A percentile compares a stretch with the other conserved stretches of the same genome.
phyloP scores from a whole-genome alignment of 371 early-diverging fungal genomes.

The Circinella umbellata region DNA sequence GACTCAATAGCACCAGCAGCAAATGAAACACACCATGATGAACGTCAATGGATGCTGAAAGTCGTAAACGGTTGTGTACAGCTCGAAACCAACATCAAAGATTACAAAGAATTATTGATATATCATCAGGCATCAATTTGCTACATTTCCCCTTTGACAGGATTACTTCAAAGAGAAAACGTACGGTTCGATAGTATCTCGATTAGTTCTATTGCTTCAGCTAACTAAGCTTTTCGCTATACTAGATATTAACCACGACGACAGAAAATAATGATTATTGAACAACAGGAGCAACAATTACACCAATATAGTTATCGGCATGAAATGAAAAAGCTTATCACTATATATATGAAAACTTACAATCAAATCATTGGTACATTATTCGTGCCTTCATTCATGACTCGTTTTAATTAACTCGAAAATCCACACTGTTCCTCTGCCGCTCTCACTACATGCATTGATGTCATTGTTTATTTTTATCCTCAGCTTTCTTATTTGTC shows the following conservation, averaged over 20 bases:
- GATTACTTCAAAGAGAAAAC: slow-evolving; percentile 4
- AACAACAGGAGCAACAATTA: neutral
- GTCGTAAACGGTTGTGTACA: slow-evolving; percentile 16
- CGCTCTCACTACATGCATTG: slow-evolving; percentile 20
- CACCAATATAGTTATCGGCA: neutral
- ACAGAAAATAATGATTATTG: neutral
- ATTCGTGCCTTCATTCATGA: slow-evolving; percentile 11
- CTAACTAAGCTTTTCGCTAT: neutral
- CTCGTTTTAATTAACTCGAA: neutral
- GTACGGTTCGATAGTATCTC: slow-evolving; percentile 3
- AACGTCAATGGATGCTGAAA: slow-evolving; percentile 15
- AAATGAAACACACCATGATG: neutral
- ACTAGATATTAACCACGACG: neutral
- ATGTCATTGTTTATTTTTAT: neutral
- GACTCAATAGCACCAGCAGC: neutral
- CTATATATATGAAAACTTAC: slow-evolving; percentile 1
- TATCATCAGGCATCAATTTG: slow-evolving; percentile 17
- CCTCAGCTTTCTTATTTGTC: slow-evolving; percentile 2
- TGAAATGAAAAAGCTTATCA: slow-evolving; percentile 7
- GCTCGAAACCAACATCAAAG: slow-evolving; percentile 13
- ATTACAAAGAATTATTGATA: slow-evolving; percentile 11
- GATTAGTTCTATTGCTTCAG: neutral
- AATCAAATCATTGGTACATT: neutral
- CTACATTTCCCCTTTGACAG: slow-evolving; percentile 19
- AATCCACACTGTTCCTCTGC: slow-evolving; percentile 18